Evolutionary conservation across 176 grass and related monocot genomes (phyloP).

Genomic region (Oropetium thomaeum): DNA sequence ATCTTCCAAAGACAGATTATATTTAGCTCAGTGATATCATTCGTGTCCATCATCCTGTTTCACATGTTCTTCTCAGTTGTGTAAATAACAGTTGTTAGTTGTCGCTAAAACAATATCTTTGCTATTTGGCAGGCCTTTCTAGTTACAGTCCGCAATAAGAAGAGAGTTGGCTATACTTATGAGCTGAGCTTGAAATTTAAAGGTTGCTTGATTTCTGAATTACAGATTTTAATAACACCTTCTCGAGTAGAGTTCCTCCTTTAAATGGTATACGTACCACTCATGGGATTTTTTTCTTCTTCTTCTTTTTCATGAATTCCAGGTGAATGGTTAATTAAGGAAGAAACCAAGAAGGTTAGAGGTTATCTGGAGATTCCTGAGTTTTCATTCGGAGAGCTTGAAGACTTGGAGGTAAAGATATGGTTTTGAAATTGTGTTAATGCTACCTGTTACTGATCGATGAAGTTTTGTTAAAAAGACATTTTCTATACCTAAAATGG

Average conservation of each 20-base stretch:
- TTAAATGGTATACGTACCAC: not conserved
- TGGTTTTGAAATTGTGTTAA: not conserved
- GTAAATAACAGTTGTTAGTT: too few species aligned
- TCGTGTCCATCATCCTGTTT: too few species aligned
- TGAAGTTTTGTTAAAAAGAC: too few species aligned
- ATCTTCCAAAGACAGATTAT: not conserved
- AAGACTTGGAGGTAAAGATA: slow-evolving; percentile 56
- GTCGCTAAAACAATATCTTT: not conserved
- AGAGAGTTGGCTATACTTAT: slow-evolving; percentile 70
- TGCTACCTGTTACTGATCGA: too few species aligned
- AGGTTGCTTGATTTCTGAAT: slow-evolving; percentile 25
- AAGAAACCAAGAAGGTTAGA: slow-evolving; percentile 55
- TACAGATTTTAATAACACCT: not conserved
- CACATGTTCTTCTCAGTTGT: too few species aligned
- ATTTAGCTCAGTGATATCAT: not conserved
- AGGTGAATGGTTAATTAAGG: slow-evolving; percentile 62
- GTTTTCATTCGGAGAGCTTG: slow-evolving; percentile 83
- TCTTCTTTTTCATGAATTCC: too few species aligned
- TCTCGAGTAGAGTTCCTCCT: not conserved
- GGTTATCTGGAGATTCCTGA: slow-evolving; percentile 71
- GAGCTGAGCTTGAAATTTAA: slow-evolving; percentile 66
- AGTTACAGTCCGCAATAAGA: slow-evolving; percentile 66
- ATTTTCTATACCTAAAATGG: not conserved
- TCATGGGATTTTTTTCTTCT: not conserved
- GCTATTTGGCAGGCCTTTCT: slow-evolving; percentile 52